Conservation (phyloP, 306 rosid species). For the Castanea mollissima region DNA sequence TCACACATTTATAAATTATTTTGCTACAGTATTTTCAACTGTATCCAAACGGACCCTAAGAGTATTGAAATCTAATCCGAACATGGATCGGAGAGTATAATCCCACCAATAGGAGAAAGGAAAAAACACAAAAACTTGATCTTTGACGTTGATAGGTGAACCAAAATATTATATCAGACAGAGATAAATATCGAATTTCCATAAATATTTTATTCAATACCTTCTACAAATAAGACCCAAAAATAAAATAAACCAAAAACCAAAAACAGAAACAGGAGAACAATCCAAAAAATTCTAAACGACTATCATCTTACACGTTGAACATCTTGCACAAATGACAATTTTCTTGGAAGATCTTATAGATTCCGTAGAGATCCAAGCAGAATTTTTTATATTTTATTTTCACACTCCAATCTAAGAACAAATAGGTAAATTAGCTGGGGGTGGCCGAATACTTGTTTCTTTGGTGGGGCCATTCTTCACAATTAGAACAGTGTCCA, state of each 20-base stretch:
- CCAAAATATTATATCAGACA: no score
- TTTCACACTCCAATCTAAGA: not conserved
- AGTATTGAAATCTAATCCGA: no score
- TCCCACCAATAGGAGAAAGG: no score
- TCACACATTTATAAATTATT: no score
- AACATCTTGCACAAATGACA: not conserved
- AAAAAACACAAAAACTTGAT: no score
- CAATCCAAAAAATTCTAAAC: not conserved
- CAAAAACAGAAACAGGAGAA: not conserved
- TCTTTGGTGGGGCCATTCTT: constrained; percentile 28
- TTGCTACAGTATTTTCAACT: no score
- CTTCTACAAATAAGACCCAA: not conserved
- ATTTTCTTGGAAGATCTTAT: not conserved
- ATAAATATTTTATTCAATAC: not conserved
- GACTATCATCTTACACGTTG: not conserved
- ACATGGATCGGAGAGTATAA: no score
- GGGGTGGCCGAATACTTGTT: constrained; percentile 33
- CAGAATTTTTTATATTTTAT: not conserved
- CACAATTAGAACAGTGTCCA: constrained; percentile 35
- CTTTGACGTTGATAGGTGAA: no score
- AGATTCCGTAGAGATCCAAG: not conserved
- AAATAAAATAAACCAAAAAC: not conserved
- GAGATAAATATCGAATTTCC: not conserved
- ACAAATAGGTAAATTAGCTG: constrained; percentile 35
- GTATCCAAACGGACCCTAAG: no score